A percentile compares a stretch with the other conserved stretches of the same genome.
Evolutionary conservation across 2,329 filamentous ascomycete species (phyloP).

Genomic region (Cadophora luteo-olivacea): DNA sequence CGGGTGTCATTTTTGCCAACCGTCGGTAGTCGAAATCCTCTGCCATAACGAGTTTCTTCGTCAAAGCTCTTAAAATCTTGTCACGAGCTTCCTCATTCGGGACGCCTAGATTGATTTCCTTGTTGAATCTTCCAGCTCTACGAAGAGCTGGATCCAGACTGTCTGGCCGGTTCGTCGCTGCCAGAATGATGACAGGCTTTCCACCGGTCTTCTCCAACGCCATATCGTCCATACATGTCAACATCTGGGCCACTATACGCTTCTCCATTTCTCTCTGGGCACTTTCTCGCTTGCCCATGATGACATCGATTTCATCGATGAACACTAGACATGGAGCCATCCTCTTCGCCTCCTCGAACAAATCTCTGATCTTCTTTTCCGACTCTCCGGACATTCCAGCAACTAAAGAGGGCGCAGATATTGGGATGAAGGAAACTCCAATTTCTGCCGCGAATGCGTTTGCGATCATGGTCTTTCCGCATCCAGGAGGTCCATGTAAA

Average conservation of each 20-base stretch:
- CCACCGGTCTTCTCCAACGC: conserved; percentile 73
- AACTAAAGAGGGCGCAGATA: conserved; percentile 82
- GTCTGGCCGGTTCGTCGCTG: conserved; percentile 88
- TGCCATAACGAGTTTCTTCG: conserved; percentile 67
- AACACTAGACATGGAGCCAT: conserved; percentile 90
- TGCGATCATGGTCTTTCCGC: conserved; percentile 85
- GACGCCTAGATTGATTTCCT: conserved; percentile 85
- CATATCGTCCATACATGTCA: conserved; percentile 86
- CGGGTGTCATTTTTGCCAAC: conserved; percentile 85
- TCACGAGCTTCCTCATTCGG: conserved; percentile 80
- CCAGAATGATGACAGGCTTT: conserved; percentile 86
- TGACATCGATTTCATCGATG: conserved; percentile 90
- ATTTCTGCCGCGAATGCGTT: conserved; percentile 79
- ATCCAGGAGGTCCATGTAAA: conserved; percentile 83
- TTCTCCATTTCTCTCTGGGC: conserved; percentile 90
- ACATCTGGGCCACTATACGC: conserved; percentile 81
- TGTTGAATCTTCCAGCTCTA: conserved; percentile 78
- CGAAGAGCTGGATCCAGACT: conserved; percentile 81
- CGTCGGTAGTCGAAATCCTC: conserved; percentile 75
- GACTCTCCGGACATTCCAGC: conserved; percentile 90
- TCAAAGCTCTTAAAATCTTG: conserved; percentile 78
- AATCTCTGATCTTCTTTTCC: conserved; percentile 83
- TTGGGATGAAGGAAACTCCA: conserved; percentile 78
- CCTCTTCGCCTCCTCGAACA: conserved; percentile 86
- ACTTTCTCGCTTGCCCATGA: conserved; percentile 84